phyloP scores from a whole-genome alignment of 257 asterid species.

The Linaria vulgaris region DNA sequence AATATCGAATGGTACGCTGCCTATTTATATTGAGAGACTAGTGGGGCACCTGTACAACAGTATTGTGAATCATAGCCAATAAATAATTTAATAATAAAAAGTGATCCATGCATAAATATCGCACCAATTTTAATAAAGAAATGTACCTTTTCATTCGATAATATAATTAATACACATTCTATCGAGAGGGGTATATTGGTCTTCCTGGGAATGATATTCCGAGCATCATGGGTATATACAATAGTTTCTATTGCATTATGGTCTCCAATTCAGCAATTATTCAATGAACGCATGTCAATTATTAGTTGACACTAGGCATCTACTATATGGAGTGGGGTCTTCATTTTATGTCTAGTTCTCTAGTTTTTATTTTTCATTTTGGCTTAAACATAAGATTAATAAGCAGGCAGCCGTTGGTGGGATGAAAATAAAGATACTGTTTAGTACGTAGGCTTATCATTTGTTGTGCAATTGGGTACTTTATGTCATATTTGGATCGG shows the following conservation, averaged over 20 bases:
- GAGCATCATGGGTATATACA: not conserved
- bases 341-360: not conserved
- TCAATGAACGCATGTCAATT: slow-evolving; percentile 32
- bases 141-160: not conserved
- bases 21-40: slow-evolving; percentile 40
- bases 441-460: slow-evolving; percentile 56
- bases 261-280: slow-evolving; percentile 40
- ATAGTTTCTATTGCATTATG: slow-evolving; percentile 20
- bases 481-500: slow-evolving; percentile 48
- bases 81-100: slow-evolving; percentile 25
- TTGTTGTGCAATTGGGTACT: slow-evolving; percentile 31
- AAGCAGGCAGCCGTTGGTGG: not conserved
- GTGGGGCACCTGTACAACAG: slow-evolving; percentile 28
- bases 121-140: slow-evolving; percentile 23
- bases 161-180: slow-evolving; percentile 10
- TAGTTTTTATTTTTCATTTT: slow-evolving; percentile 1
- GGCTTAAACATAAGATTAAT: slow-evolving; percentile 6
- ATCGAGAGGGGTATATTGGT: slow-evolving; percentile 22
- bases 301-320: slow-evolving; percentile 42
- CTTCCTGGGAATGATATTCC: slow-evolving; percentile 11
- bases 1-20: slow-evolving; percentile 18
- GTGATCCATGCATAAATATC: slow-evolving; percentile 18
- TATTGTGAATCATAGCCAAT: slow-evolving; percentile 2
- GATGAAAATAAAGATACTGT: slow-evolving; percentile 43
- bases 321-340: slow-evolving; percentile 40